Percentiles rank a stretch among this genome's conserved stretches.
Conservation (phyloP, 2,329 filamentous ascomycete species). For the Trichophyton schoenleinii region DNA sequence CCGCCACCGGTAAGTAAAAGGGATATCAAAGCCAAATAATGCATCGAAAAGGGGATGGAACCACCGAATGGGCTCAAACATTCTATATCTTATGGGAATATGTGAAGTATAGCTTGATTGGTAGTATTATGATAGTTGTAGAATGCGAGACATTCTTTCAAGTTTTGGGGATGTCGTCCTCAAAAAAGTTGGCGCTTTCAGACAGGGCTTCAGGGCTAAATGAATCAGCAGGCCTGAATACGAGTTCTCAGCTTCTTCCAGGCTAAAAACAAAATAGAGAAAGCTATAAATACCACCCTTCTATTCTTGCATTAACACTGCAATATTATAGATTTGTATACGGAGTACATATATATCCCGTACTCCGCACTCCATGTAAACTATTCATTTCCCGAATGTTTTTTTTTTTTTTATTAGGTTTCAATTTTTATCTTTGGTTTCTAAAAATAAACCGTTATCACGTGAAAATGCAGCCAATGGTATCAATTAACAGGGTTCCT, state of each 20-base stretch:
- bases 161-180: too few species aligned
- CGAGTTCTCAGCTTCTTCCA: neutral
- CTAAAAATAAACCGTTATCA: too few species aligned
- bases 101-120: neutral
- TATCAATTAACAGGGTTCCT: too few species aligned
- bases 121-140: neutral
- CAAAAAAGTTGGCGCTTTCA: neutral
- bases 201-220: neutral
- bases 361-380: too few species aligned
- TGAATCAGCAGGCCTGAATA: neutral
- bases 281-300: too few species aligned
- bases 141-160: neutral
- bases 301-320: too few species aligned
- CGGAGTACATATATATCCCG: too few species aligned
- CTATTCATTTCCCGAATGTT: too few species aligned
- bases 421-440: too few species aligned
- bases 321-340: too few species aligned
- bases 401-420: too few species aligned
- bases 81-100: neutral
- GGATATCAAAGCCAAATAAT: constrained; percentile 26
- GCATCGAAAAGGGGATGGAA: constrained; percentile 18
- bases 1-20: constrained; percentile 33
- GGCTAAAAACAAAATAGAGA: neutral
- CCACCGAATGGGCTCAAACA: constrained; percentile 6
- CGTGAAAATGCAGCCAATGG: too few species aligned